These are phyloP conservation scores for Xylaria palmicola DNA, from an alignment of 495 filamentous ascomycete genomes.

Conservation along the genomic window DNA sequence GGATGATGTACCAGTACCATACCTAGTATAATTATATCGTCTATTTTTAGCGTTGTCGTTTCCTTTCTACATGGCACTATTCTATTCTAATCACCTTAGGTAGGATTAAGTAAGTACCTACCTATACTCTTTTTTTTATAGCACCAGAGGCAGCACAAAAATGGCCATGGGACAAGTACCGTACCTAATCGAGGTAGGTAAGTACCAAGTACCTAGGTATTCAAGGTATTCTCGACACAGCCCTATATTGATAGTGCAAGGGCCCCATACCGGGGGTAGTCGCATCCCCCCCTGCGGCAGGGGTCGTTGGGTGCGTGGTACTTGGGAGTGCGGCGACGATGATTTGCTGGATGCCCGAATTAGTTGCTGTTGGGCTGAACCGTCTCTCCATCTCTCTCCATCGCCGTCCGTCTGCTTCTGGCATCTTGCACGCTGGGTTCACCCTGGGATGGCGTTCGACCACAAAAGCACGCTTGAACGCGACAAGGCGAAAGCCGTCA, in stretches of 20 bases:
- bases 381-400: background rate
- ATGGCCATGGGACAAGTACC: too few relatives aligned
- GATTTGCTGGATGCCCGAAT: constrained; percentile 29
- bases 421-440: background rate
- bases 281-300: constrained; percentile 24
- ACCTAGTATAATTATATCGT: too few relatives aligned
- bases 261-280: constrained; percentile 10
- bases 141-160: too few relatives aligned
- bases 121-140: too few relatives aligned
- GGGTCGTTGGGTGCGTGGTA: constrained; percentile 20
- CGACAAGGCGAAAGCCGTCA: background rate
- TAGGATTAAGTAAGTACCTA: too few relatives aligned
- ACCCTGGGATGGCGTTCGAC: too few relatives aligned
- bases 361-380: constrained; percentile 31
- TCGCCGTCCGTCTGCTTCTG: background rate
- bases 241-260: background rate
- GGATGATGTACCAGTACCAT: too few relatives aligned
- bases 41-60: too few relatives aligned
- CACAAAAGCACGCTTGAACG: too few relatives aligned
- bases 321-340: constrained; percentile 1
- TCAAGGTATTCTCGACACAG: background rate
- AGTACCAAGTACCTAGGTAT: background rate
- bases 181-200: constrained; percentile 15
- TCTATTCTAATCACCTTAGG: too few relatives aligned
- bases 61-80: too few relatives aligned